Conservation (phyloP, 768 basidiomycete species). For the Sarcodon sp. region DNA sequence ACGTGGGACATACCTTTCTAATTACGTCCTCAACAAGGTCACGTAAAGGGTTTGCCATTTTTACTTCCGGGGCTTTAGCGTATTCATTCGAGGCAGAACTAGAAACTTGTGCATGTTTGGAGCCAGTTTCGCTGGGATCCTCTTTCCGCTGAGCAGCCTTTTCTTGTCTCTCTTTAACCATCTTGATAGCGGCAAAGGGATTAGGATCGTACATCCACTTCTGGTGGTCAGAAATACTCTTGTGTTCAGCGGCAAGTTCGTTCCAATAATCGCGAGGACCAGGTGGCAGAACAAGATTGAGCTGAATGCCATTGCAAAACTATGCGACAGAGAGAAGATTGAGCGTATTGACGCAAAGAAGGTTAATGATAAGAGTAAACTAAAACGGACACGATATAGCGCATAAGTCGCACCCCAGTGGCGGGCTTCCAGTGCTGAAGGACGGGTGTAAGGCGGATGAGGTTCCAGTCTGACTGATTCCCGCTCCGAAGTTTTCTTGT, state of each 20-base stretch:
- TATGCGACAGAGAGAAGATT: slow-evolving; percentile 17
- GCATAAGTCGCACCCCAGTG: slow-evolving; percentile 89
- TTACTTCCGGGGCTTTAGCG: slow-evolving; percentile 55
- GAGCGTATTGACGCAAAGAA: slow-evolving; percentile 10
- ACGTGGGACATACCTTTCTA: slow-evolving; percentile 40
- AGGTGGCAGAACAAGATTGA: slow-evolving; percentile 68
- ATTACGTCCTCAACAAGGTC: slow-evolving; percentile 75
- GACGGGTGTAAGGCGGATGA: slow-evolving; percentile 52
- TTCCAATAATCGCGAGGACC: slow-evolving; percentile 86
- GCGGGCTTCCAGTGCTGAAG: slow-evolving; percentile 69
- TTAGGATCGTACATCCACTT: slow-evolving; percentile 85
- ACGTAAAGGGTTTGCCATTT: slow-evolving; percentile 65
- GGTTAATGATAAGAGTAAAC: slow-evolving; percentile 2
- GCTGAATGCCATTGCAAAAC: slow-evolving; percentile 66
- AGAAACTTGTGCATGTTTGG: slow-evolving; percentile 1
- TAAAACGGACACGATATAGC: slow-evolving; percentile 63
- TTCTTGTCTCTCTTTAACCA: slow-evolving; percentile 53
- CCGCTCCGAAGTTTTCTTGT: slow-evolving; percentile 57
- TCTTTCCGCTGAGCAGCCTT: slow-evolving; percentile 33
- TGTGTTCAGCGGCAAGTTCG: slow-evolving; percentile 59
- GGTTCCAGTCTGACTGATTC: slow-evolving; percentile 66
- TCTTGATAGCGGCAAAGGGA: slow-evolving; percentile 65
- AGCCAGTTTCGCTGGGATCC: slow-evolving; percentile 13
- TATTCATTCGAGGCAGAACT: slow-evolving; percentile 22
- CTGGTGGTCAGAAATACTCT: slow-evolving; percentile 49